Base-by-base conservation (phyloP, 176 grass and related monocot genomes). In the Eleusine indica region DNA sequence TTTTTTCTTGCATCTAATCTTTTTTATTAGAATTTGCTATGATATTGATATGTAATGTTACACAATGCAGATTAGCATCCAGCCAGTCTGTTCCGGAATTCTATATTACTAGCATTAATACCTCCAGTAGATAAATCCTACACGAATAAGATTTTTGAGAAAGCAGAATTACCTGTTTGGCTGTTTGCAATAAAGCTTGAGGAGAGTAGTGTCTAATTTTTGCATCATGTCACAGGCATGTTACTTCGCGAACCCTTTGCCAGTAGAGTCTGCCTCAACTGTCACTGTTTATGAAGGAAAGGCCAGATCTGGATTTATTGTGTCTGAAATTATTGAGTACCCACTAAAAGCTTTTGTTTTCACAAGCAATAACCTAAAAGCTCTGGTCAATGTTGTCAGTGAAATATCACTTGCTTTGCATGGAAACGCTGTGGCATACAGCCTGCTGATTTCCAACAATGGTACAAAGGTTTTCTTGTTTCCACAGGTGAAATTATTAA, bases 231-330 rank as follows among this genome's bases (percentile, higher is more conserved):
- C 37, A 16, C 92, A 94, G 92, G 87, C 89, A 6, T 89, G 84
- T 79, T 94, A 94, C 81, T 89, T 91, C 77, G 87, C 92, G 42
- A 89, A 70, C 61, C 82, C 78, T 83, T 86, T 94, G 80, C 89
- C 92, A 17, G 92, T 94, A 82, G 89, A 94, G 63, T 76, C 90
- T 87, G 54, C 87, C 25, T 81, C 84, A 7, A 89, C 84, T 15
- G 44, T 87, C 57, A 21, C 32, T 9, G 43, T 91, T 30, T 87
- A 89, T 72, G 70, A 81, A 53, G 71, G 73, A 67, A 74, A 71
- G 28, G 37, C 30, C 21, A 77, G 38, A 86, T 82, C 76, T 76
- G 78, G 71, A 14, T 58, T 89, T 41, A 35, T 4, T 56, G 80
- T 94, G 13, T 87, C 68, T 56, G 89, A 94, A 91, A 70, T 79